phyloP scores from a whole-genome alignment of 2,329 filamentous ascomycete genomes.

The Trichoderma endophyticum region DNA sequence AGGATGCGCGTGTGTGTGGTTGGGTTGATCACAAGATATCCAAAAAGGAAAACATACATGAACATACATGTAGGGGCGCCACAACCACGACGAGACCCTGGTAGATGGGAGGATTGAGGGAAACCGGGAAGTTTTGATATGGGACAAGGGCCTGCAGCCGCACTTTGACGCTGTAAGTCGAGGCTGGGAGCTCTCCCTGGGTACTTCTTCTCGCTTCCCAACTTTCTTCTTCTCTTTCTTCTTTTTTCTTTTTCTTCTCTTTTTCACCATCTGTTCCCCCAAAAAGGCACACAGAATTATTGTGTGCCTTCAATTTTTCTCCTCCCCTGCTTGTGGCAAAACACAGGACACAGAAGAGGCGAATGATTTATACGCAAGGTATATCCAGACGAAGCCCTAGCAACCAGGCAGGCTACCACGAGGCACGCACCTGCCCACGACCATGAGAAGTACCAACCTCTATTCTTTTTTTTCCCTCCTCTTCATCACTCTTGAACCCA shows the following conservation, averaged over 20 bases:
- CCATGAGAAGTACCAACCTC: neutral
- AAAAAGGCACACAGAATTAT: neutral
- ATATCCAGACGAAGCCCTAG: neutral
- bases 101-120: constrained; percentile 13
- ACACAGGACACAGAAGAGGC: neutral
- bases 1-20: constrained; percentile 4
- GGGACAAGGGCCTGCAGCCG: constrained; percentile 13
- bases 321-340: neutral
- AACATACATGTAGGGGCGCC: constrained; percentile 11
- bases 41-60: constrained; percentile 2
- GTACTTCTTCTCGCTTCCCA: neutral
- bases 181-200: neutral
- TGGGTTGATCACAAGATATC: constrained; percentile 9
- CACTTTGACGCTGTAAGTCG: constrained; percentile 1
- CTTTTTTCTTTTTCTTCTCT: neutral
- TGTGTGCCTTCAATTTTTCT: neutral
- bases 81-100: constrained; percentile 6
- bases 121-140: constrained; percentile 15
- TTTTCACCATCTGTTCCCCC: neutral
- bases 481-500: neutral
- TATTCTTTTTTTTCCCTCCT: neutral
- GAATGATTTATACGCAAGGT: neutral
- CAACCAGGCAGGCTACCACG: neutral
- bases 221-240: neutral
- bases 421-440: neutral